Evolutionary conservation across 2,329 filamentous ascomycete genomes (phyloP).

Genomic region (Lachnellula willkommii): DNA sequence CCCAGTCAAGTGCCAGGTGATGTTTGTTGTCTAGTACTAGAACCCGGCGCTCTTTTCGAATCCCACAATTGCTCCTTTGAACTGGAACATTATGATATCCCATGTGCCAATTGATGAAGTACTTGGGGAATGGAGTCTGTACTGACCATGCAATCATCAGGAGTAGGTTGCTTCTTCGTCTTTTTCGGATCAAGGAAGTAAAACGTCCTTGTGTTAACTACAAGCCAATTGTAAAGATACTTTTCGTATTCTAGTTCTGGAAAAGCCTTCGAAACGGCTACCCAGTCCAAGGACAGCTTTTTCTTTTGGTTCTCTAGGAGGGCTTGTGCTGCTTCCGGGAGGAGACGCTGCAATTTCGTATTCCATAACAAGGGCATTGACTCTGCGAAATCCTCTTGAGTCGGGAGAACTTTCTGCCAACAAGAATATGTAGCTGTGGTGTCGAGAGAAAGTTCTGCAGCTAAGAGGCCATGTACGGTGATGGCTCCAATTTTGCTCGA

Average conservation of each 20-base stretch:
- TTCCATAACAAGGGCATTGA: slow-evolving; percentile 55
- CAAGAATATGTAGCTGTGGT: slow-evolving; percentile 41
- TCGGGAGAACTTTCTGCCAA: slow-evolving; percentile 67
- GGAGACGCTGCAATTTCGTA: slow-evolving; percentile 36
- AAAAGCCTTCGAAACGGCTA: slow-evolving; percentile 37
- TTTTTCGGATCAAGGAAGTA: slow-evolving; percentile 40
- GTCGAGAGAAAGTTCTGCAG: slow-evolving; percentile 60
- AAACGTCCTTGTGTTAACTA: slow-evolving; percentile 59
- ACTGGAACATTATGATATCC: too few relatives aligned
- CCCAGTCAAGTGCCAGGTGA: too few relatives aligned
- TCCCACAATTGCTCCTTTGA: too few relatives aligned
- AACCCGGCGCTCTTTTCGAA: too few relatives aligned
- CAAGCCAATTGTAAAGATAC: slow-evolving; percentile 53
- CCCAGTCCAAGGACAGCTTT: slow-evolving; percentile 49
- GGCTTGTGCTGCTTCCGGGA: slow-evolving; percentile 40
- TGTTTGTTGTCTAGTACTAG: too few relatives aligned
- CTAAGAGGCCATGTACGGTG: slow-evolving; percentile 66
- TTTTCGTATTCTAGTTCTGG: slow-evolving; percentile 34
- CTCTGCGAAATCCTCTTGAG: slow-evolving; percentile 50
- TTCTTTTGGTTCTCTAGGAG: slow-evolving; percentile 51
- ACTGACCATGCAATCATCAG: slow-evolving; percentile 51
- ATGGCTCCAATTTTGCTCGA: slow-evolving; percentile 48
- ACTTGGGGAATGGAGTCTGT: neutral
- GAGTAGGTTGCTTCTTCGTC: slow-evolving; percentile 24
- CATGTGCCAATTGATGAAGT: too few relatives aligned